Conservation (phyloP, 768 basidiomycete genomes). For the Russula vinacea region DNA sequence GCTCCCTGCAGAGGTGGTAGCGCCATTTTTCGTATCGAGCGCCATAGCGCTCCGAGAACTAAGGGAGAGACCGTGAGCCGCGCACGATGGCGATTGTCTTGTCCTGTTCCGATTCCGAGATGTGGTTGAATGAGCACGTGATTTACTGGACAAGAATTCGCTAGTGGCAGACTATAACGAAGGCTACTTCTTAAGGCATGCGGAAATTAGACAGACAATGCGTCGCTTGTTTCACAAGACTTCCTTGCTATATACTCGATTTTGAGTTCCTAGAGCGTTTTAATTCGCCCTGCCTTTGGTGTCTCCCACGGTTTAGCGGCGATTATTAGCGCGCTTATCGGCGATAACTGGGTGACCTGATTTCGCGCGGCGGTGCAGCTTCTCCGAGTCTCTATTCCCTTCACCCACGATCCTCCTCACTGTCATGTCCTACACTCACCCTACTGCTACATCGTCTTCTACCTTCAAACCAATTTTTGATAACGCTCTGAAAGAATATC, state of each 20-base stretch:
- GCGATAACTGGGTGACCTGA: no score
- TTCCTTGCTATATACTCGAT: no score
- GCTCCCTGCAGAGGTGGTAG: neutral
- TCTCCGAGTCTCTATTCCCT: no score
- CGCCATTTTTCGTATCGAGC: slow-evolving; percentile 59
- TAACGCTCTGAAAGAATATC: neutral
- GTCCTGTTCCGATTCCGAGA: slow-evolving; percentile 85
- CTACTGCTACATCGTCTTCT: neutral
- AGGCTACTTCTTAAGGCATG: no score
- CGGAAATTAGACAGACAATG: no score
- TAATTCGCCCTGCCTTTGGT: no score
- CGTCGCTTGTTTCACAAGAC: no score
- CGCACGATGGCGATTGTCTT: slow-evolving; percentile 80
- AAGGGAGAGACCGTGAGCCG: slow-evolving; percentile 71
- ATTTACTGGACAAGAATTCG: slow-evolving; percentile 73
- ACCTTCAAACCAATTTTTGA: neutral
- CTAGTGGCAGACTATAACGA: no score
- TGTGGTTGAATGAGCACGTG: slow-evolving; percentile 86
- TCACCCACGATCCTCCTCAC: neutral
- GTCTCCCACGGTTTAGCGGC: no score
- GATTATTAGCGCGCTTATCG: no score
- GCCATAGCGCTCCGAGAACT: slow-evolving; percentile 69
- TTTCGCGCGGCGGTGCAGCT: no score
- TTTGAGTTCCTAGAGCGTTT: no score
- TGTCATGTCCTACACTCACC: neutral